Percentiles rank a stretch among this genome's conserved stretches.
Conservation (phyloP, 148 eudicot genomes). For the Rhododendron kiyosumense region DNA sequence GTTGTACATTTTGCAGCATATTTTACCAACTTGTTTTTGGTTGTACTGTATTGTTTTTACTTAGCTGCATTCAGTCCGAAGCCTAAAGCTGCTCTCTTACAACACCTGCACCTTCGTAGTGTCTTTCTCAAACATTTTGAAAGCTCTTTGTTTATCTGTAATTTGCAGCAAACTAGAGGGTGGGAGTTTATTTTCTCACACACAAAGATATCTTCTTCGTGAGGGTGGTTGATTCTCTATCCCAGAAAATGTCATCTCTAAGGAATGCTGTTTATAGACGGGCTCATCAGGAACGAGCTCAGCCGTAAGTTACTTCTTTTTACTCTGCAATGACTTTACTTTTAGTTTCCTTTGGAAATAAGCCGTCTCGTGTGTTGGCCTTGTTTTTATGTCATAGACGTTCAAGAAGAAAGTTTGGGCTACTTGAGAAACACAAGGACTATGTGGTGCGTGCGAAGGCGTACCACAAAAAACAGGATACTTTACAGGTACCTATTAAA, state of each 20-base stretch:
- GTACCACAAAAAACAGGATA: conserved; percentile 74
- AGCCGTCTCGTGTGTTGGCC: conserved; percentile 2
- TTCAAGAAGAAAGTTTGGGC: conserved; percentile 58
- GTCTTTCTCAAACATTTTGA: background rate
- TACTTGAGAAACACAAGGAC: conserved; percentile 87
- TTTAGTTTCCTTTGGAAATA: background rate
- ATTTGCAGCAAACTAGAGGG: conserved; percentile 9
- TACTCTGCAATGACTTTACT: background rate
- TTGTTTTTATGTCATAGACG: conserved; percentile 23
- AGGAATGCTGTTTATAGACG: conserved; percentile 61
- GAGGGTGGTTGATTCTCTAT: background rate
- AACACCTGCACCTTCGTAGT: background rate
- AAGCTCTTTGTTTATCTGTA: background rate
- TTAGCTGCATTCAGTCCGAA: background rate
- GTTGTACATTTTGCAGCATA: background rate
- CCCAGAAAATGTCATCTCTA: conserved; percentile 58
- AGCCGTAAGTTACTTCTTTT: conserved; percentile 56
- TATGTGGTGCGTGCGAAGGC: conserved; percentile 69
- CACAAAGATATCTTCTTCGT: background rate
- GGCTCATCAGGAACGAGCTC: conserved; percentile 84
- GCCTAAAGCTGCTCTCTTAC: background rate
- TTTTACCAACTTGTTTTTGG: background rate
- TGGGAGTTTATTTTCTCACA: background rate
- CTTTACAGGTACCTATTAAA: conserved; percentile 37
- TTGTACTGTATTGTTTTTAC: background rate